Evolutionary conservation across 164 flowering plant genomes (phyloP).

Genomic region (Vitis vinifera): DNA sequence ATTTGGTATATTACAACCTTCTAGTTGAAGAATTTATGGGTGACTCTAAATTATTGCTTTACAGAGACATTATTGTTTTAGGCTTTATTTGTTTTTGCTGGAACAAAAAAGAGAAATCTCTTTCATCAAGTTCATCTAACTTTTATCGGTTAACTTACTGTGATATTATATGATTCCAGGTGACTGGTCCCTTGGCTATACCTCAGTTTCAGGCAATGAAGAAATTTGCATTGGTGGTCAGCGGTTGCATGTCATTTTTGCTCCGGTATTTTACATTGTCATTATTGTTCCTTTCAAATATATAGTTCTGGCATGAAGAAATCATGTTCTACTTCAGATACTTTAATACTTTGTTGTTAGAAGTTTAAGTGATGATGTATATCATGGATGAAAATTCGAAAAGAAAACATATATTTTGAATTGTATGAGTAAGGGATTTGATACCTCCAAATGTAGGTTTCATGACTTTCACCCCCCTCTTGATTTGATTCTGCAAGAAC

Average conservation of each 20-base stretch:
- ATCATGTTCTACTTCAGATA: background rate
- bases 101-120: too few species aligned
- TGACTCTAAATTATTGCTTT: background rate
- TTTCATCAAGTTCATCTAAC: background rate
- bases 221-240: conserved; percentile 75
- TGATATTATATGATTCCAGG: conserved; percentile 34
- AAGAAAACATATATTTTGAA: too few species aligned
- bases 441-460: too few species aligned
- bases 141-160: background rate
- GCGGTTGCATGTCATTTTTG: conserved; percentile 55
- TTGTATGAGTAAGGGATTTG: too few species aligned
- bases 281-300: background rate
- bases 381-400: too few species aligned
- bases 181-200: conserved; percentile 70
- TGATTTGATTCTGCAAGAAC: too few species aligned
- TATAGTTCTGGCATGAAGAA: background rate
- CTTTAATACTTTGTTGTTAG: too few species aligned
- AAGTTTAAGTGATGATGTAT: too few species aligned
- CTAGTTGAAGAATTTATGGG: too few species aligned
- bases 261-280: conserved; percentile 54
- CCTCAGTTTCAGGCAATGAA: conserved; percentile 70
- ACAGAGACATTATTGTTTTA: background rate
- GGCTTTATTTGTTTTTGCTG: background rate
- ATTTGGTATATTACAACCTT: too few species aligned
- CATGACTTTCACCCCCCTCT: too few species aligned